Evolutionary conservation across 495 filamentous ascomycete genomes (phyloP).

Genomic region (Neurospora tetrasperma): DNA sequence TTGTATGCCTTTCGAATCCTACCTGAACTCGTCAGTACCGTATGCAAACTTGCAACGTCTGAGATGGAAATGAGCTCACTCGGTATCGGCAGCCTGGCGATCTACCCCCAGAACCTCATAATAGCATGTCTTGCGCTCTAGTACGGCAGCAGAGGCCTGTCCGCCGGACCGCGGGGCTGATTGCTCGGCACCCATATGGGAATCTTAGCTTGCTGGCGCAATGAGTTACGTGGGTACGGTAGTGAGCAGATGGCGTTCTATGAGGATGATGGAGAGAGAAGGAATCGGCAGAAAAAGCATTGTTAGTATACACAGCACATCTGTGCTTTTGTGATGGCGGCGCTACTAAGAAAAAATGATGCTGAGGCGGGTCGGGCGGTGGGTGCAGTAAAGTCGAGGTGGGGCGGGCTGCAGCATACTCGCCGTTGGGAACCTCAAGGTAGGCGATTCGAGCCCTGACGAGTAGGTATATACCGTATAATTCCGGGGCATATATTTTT

Average conservation of each 20-base stretch:
- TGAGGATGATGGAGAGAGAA: not conserved
- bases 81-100: conserved; percentile 64
- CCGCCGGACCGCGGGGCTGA: conserved; percentile 42
- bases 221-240: not conserved
- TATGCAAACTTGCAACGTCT: not conserved
- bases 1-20: conserved; percentile 94
- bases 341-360: not conserved
- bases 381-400: not conserved
- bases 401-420: not conserved
- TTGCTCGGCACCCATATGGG: conserved; percentile 70
- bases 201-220: not conserved
- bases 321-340: not conserved
- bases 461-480: too few species aligned
- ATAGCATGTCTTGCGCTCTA: conserved; percentile 62
- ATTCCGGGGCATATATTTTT: too few species aligned
- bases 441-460: too few species aligned
- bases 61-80: conserved; percentile 45
- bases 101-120: conserved; percentile 79
- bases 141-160: conserved; percentile 2
- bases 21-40: conserved; percentile 3
- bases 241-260: not conserved
- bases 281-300: not conserved
- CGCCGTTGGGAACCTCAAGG: too few species aligned
- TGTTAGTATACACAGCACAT: not conserved
- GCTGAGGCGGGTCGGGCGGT: not conserved